phyloP scores from a whole-genome alignment of 2,329 filamentous ascomycete species.

The Trichoderma sp. region DNA sequence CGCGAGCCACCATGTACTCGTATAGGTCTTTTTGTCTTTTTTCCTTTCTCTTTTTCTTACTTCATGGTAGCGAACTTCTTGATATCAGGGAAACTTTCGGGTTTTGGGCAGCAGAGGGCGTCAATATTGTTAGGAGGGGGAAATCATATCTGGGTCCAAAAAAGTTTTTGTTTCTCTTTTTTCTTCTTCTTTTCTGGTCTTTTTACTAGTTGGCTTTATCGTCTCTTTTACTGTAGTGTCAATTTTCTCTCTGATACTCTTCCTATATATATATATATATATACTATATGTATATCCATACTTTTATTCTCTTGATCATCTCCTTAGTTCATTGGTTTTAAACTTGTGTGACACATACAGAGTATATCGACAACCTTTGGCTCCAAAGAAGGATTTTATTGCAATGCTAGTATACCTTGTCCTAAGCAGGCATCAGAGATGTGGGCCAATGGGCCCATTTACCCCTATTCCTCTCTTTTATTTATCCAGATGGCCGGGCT shows the following conservation, averaged over 20 bases:
- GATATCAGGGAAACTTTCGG: slow-evolving; percentile 18
- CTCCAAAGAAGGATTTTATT: background rate
- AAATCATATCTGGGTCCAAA: slow-evolving; percentile 7
- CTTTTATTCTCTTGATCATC: background rate
- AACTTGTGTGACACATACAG: background rate
- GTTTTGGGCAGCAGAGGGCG: slow-evolving; percentile 33
- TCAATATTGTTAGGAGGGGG: slow-evolving; percentile 28
- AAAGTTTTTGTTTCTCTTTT: slow-evolving; percentile 33
- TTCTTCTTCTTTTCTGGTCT: slow-evolving; percentile 15
- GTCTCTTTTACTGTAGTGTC: background rate
- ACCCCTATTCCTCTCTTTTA: background rate
- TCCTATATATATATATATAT: slow-evolving; percentile 20
- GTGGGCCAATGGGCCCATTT: background rate
- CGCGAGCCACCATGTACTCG: slow-evolving; percentile 19
- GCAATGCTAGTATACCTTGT: background rate
- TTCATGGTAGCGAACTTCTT: slow-evolving; percentile 3
- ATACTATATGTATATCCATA: background rate
- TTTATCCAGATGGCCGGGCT: background rate
- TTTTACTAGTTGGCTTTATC: background rate
- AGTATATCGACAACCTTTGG: background rate
- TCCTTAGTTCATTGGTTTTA: background rate
- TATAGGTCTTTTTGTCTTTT: background rate
- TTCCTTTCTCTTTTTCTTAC: background rate
- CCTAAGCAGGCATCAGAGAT: background rate
- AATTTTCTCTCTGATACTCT: background rate